phyloP scores from a whole-genome alignment of 495 filamentous ascomycete genomes.

The Parmelia sp. region DNA sequence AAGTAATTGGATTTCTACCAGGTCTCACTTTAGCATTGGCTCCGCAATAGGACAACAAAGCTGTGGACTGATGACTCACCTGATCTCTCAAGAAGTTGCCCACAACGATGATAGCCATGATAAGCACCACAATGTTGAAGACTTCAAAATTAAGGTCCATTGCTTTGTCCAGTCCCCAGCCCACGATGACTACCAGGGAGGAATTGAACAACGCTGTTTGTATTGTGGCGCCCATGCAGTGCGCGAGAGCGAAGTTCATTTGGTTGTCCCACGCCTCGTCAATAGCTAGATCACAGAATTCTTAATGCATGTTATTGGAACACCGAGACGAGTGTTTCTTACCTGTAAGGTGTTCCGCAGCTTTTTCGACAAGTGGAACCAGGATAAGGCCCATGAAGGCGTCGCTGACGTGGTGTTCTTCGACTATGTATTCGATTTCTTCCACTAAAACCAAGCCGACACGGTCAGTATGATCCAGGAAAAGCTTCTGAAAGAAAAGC shows the following conservation, averaged over 20 bases:
- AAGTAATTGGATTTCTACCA: constrained; percentile 64
- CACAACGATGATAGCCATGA: constrained; percentile 79
- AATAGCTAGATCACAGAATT: constrained; percentile 42
- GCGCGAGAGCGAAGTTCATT: constrained; percentile 87
- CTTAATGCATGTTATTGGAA: not conserved
- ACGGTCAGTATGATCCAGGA: not conserved
- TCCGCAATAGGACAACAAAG: not conserved
- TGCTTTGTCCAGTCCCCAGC: constrained; percentile 64
- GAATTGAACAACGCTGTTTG: constrained; percentile 89
- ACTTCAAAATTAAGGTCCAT: constrained; percentile 84
- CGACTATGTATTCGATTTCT: constrained; percentile 70
- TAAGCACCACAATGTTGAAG: constrained; percentile 82
- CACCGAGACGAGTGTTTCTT: no score
- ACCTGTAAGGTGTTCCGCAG: constrained; percentile 74
- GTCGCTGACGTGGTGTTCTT: constrained; percentile 58
- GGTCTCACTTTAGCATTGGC: not conserved
- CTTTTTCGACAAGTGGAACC: constrained; percentile 83
- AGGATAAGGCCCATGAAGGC: constrained; percentile 69
- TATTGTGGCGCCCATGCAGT: constrained; percentile 80
- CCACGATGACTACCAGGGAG: constrained; percentile 74
- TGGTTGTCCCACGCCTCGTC: constrained; percentile 87
- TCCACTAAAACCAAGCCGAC: constrained; percentile 41
- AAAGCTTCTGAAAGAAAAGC: not conserved
- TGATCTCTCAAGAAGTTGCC: constrained; percentile 75
- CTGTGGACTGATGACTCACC: not conserved